These are phyloP conservation scores for Eucalyptus decipiens DNA, from an alignment of 345 rosid genomes.

Conservation along the genomic window DNA sequence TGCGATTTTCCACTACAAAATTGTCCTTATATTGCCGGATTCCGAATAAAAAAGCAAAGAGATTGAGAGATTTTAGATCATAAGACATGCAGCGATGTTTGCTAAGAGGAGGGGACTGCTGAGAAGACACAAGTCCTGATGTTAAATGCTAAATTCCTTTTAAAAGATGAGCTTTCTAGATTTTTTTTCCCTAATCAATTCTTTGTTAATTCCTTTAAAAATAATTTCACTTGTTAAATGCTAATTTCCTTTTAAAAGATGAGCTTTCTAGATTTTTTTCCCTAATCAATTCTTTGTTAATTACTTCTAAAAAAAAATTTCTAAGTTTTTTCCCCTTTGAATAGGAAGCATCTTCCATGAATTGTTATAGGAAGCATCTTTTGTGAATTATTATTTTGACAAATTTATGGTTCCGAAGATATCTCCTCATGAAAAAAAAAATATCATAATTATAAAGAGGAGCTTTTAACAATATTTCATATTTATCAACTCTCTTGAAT, in stretches of 20 bases:
- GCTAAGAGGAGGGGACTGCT: constrained; percentile 22
- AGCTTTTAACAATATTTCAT: not conserved
- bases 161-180: no score
- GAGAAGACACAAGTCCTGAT: constrained; percentile 1
- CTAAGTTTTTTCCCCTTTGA: no score
- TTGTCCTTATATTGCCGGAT: constrained; percentile 16
- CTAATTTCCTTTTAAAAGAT: not conserved
- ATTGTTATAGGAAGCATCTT: no score
- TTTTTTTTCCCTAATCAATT: no score
- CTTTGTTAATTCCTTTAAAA: no score
- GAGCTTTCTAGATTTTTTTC: no score
- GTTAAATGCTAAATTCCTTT: not conserved
- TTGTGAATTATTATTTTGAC: no score
- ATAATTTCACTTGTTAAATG: no score
- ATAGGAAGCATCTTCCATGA: no score
- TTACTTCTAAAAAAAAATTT: no score
- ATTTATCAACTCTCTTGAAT: not conserved
- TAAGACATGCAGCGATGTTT: constrained; percentile 42
- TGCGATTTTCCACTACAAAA: not conserved
- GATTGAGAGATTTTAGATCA: constrained; percentile 85
- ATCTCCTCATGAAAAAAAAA: not conserved
- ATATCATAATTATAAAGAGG: not conserved
- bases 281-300: no score
- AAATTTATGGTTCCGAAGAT: no score
- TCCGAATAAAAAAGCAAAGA: constrained; percentile 68